Evolutionary conservation across 306 rosid genomes (phyloP).

Genomic region (Prosopis cineraria): DNA sequence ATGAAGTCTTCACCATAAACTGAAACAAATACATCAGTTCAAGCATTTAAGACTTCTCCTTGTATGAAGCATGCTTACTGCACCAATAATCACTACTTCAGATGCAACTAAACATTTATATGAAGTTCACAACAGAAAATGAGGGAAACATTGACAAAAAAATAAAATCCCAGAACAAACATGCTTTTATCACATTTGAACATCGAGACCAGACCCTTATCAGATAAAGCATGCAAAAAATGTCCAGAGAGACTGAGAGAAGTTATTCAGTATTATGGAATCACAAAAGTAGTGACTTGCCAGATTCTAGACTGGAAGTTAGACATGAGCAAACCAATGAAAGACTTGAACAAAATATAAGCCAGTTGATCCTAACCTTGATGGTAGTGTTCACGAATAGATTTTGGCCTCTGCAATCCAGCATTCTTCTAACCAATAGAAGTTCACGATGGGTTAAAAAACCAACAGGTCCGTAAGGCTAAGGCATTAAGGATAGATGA

Average conservation of each 20-base stretch:
- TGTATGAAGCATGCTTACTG: not conserved
- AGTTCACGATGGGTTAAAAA: slow-evolving; percentile 33
- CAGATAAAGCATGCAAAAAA: slow-evolving; percentile 21
- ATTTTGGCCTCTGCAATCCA: slow-evolving; percentile 56
- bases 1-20: slow-evolving; percentile 14
- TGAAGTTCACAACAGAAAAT: slow-evolving; percentile 18
- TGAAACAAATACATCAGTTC: slow-evolving; percentile 8
- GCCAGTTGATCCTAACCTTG: slow-evolving; percentile 55
- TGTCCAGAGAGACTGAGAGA: slow-evolving; percentile 26
- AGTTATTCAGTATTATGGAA: slow-evolving; percentile 13
- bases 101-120: slow-evolving; percentile 6
- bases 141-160: not conserved
- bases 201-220: slow-evolving; percentile 10
- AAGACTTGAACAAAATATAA: slow-evolving; percentile 31
- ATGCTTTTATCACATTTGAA: slow-evolving; percentile 16
- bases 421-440: slow-evolving; percentile 52
- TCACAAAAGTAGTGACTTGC: slow-evolving; percentile 17
- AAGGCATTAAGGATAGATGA: slow-evolving; percentile 4
- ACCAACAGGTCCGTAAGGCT: slow-evolving; percentile 22
- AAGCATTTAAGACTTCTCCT: slow-evolving; percentile 1
- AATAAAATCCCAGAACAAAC: slow-evolving; percentile 7
- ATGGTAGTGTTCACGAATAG: slow-evolving; percentile 44
- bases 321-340: slow-evolving; percentile 21
- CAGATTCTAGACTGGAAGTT: slow-evolving; percentile 24
- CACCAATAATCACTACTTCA: slow-evolving; percentile 9